Conservation (phyloP, 2,329 filamentous ascomycete species). For the Parafenestella ontariensis region DNA sequence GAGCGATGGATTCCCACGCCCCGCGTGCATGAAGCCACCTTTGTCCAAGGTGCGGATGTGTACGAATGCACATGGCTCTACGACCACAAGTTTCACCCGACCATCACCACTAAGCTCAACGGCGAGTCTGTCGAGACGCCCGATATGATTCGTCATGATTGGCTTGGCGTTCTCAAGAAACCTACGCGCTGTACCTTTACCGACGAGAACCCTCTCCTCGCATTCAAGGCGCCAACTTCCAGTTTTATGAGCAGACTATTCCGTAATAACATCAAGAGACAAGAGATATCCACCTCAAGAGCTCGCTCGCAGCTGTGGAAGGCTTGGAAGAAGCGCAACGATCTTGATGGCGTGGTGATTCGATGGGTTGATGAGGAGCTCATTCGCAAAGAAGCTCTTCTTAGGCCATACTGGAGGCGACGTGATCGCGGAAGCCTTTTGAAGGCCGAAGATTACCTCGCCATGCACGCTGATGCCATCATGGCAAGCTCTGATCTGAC, state of each 20-base stretch:
- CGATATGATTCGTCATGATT: slow-evolving; percentile 60
- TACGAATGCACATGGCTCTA: slow-evolving; percentile 58
- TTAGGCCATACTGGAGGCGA: slow-evolving; percentile 48
- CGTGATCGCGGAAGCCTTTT: slow-evolving; percentile 47
- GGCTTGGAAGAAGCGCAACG: slow-evolving; percentile 49
- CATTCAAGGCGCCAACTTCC: slow-evolving; percentile 51
- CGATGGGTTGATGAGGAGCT: slow-evolving; percentile 51
- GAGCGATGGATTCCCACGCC: slow-evolving; percentile 64
- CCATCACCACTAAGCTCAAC: slow-evolving; percentile 54
- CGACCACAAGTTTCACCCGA: slow-evolving; percentile 51
- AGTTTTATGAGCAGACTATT: slow-evolving; percentile 45
- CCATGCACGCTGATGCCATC: slow-evolving; percentile 56
- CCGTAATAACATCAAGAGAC: slow-evolving; percentile 48
- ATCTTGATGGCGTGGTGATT: slow-evolving; percentile 50
- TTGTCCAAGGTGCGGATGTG: slow-evolving; percentile 60
- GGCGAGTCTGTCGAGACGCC: slow-evolving; percentile 60
- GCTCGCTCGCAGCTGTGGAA: slow-evolving; percentile 51
- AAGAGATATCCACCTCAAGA: slow-evolving; percentile 48
- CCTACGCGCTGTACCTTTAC: slow-evolving; percentile 49
- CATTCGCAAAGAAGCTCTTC: slow-evolving; percentile 44
- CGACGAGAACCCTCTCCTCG: slow-evolving; percentile 61
- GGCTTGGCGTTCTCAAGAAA: slow-evolving; percentile 50
- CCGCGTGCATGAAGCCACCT: slow-evolving; percentile 62
- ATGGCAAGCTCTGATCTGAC: slow-evolving; percentile 61
- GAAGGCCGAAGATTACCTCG: slow-evolving; percentile 49